These are phyloP conservation scores for Sphagnurus paluster DNA, from an alignment of 1,284 basidiomycete species.

Conservation along the genomic window DNA sequence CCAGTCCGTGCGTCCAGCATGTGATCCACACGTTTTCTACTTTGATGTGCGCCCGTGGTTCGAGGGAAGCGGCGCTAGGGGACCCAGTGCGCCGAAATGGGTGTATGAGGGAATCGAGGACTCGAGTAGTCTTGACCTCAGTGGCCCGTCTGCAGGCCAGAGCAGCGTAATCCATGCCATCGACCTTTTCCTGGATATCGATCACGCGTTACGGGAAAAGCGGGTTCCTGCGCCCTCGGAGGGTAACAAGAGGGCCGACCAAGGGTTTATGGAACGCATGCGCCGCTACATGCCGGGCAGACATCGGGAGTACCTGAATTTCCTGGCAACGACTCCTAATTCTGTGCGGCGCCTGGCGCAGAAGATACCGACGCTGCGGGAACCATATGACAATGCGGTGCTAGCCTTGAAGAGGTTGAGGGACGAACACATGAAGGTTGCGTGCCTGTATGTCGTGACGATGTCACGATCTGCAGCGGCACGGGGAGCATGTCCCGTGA, in stretches of 20 bases:
- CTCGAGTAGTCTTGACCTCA: slow-evolving; percentile 59
- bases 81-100: slow-evolving; percentile 65
- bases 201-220: slow-evolving; percentile 78
- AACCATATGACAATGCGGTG: slow-evolving; percentile 81
- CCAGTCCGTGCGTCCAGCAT: slow-evolving; percentile 67
- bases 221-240: slow-evolving; percentile 70
- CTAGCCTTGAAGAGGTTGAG: slow-evolving; percentile 79
- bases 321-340: slow-evolving; percentile 47
- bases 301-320: slow-evolving; percentile 66
- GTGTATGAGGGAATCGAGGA: slow-evolving; percentile 79
- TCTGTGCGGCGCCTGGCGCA: slow-evolving; percentile 62
- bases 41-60: slow-evolving; percentile 94
- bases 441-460: slow-evolving; percentile 81
- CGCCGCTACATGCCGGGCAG: slow-evolving; percentile 79
- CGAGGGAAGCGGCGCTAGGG: slow-evolving; percentile 75
- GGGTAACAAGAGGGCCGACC: slow-evolving; percentile 61
- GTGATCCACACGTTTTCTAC: slow-evolving; percentile 90
- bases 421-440: slow-evolving; percentile 88
- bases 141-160: slow-evolving; percentile 94
- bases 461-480: slow-evolving; percentile 63
- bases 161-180: slow-evolving; percentile 85
- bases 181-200: slow-evolving; percentile 80
- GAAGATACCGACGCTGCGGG: slow-evolving; percentile 54
- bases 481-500: slow-evolving; percentile 49
- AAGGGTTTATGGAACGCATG: slow-evolving; percentile 82